These are phyloP conservation scores for Fusarium buharicum DNA, from an alignment of 2,329 filamentous ascomycete species.

Conservation along the genomic window DNA sequence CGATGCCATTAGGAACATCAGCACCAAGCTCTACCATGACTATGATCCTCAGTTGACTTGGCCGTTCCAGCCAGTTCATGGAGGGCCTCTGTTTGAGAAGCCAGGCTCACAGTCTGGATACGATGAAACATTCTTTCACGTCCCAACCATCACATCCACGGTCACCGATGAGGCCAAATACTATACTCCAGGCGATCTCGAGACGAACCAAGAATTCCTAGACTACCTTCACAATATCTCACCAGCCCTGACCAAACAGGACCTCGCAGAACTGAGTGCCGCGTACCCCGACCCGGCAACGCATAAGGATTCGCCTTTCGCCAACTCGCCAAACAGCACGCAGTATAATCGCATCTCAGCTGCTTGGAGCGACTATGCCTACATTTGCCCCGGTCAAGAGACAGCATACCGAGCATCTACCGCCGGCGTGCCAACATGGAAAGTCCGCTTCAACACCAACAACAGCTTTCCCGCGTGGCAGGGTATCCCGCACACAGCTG, in stretches of 20 bases:
- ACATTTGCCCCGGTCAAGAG: conserved; percentile 58
- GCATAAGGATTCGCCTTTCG: conserved; percentile 50
- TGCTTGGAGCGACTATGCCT: conserved; percentile 58
- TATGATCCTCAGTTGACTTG: conserved; percentile 56
- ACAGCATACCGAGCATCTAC: conserved; percentile 53
- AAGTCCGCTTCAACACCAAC: conserved; percentile 53
- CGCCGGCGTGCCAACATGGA: conserved; percentile 51
- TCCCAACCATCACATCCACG: conserved; percentile 52
- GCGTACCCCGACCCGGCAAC: conserved; percentile 52
- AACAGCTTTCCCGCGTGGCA: conserved; percentile 49
- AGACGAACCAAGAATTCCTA: conserved; percentile 52
- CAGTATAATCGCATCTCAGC: conserved; percentile 58
- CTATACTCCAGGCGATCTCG: conserved; percentile 47
- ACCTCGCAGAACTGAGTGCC: conserved; percentile 44
- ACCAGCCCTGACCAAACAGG: conserved; percentile 44
- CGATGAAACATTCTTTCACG: conserved; percentile 52
- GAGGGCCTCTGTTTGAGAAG: conserved; percentile 58
- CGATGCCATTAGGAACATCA: conserved; percentile 51
- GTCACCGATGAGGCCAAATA: conserved; percentile 52
- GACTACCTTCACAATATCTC: conserved; percentile 52
- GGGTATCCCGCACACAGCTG: conserved; percentile 53
- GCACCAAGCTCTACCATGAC: conserved; percentile 52
- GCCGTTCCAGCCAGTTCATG: conserved; percentile 61
- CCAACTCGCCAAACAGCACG: conserved; percentile 53
- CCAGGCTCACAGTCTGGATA: conserved; percentile 55